Evolutionary conservation across 2,329 filamentous ascomycete genomes (phyloP).

Genomic region (Pleoardoris graminearum): DNA sequence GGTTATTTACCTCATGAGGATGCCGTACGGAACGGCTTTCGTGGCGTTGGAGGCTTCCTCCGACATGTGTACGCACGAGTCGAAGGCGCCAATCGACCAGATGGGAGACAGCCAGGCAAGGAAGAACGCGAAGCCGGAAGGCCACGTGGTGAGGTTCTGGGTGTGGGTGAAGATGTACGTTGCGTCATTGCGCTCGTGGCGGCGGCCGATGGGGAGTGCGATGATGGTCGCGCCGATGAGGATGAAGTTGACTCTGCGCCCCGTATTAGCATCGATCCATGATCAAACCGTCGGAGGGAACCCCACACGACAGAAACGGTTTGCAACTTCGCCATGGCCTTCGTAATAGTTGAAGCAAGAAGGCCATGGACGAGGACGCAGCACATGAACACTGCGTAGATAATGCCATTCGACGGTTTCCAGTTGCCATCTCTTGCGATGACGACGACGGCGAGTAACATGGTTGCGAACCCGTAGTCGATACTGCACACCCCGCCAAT

Average conservation of each 20-base stretch:
- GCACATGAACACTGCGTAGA: conserved; percentile 62
- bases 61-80: conserved; percentile 53
- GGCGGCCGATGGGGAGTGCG: conserved; percentile 30
- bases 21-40: conserved; percentile 62
- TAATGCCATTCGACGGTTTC: conserved; percentile 58
- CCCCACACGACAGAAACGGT: conserved; percentile 55
- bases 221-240: conserved; percentile 61
- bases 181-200: conserved; percentile 25
- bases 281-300: too few relatives aligned
- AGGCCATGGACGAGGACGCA: conserved; percentile 59
- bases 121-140: conserved; percentile 58
- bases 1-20: conserved; percentile 52
- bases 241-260: conserved; percentile 54
- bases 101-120: conserved; percentile 64
- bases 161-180: conserved; percentile 60
- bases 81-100: conserved; percentile 56
- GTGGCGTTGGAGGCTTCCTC: conserved; percentile 65
- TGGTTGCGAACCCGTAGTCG: conserved; percentile 61
- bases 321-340: conserved; percentile 63
- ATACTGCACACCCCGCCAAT: conserved; percentile 66
- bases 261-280: too few relatives aligned
- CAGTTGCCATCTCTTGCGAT: conserved; percentile 61
- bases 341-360: conserved; percentile 57
- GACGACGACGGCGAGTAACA: conserved; percentile 63
- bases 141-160: conserved; percentile 61